phyloP scores from a whole-genome alignment of 495 filamentous ascomycete species.

The Cryomyces minteri region DNA sequence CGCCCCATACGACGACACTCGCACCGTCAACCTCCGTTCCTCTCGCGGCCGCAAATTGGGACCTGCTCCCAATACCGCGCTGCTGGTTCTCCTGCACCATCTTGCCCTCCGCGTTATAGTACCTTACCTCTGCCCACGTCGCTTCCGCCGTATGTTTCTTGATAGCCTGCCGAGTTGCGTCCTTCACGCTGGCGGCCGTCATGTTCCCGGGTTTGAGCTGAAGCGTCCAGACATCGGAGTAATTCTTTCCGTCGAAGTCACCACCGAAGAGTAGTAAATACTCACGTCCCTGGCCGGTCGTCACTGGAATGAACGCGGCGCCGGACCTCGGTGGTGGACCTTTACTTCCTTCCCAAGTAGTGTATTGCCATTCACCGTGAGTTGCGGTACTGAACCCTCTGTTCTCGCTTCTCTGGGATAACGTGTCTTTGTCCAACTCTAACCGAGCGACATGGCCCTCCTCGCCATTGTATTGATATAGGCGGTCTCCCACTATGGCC shows the following conservation, averaged over 20 bases:
- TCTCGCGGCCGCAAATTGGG: conserved; percentile 10
- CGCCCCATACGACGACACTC: conserved; percentile 18
- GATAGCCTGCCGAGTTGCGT: conserved; percentile 17
- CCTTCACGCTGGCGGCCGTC: conserved; percentile 31
- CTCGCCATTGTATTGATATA: neutral
- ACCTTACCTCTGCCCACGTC: conserved; percentile 29
- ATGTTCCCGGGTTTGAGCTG: conserved; percentile 29
- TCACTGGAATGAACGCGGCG: conserved; percentile 10
- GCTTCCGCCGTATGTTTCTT: conserved; percentile 16
- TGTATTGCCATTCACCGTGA: conserved; percentile 2
- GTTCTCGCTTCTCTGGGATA: neutral
- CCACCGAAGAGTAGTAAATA: conserved; percentile 17
- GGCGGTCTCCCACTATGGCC: neutral
- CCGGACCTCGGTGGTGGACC: conserved; percentile 5
- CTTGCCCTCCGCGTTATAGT: conserved; percentile 10
- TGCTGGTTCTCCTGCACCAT: conserved; percentile 9
- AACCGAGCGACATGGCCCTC: conserved; percentile 3
- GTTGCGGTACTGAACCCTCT: neutral
- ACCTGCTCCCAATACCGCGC: conserved; percentile 8
- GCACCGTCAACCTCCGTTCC: conserved; percentile 19
- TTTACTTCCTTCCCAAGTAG: neutral
- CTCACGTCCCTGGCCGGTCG: conserved; percentile 18
- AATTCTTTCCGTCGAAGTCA: conserved; percentile 20
- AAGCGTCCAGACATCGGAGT: conserved; percentile 18
- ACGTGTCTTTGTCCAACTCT: conserved; percentile 1